phyloP scores from a whole-genome alignment of 805 yeast species.

The Peterozyma xylosa region DNA sequence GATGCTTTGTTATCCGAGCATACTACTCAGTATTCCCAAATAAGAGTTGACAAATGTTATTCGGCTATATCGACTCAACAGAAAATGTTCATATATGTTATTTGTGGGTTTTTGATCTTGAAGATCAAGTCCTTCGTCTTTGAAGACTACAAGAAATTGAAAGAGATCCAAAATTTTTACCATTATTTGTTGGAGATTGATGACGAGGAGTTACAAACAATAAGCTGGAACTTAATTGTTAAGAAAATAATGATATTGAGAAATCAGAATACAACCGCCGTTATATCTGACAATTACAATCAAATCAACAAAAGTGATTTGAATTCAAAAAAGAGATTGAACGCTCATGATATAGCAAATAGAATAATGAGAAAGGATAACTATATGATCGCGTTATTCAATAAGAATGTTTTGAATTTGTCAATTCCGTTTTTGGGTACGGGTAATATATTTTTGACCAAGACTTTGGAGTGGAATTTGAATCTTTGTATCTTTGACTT shows the following conservation, averaged over 20 bases:
- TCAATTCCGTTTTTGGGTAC: conserved; percentile 45
- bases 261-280: conserved; percentile 80
- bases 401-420: conserved; percentile 65
- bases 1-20: conserved; percentile 25
- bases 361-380: conserved; percentile 94
- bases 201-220: conserved; percentile 83
- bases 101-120: conserved; percentile 44
- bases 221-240: conserved; percentile 86
- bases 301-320: conserved; percentile 39
- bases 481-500: conserved; percentile 82
- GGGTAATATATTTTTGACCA: conserved; percentile 44
- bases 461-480: conserved; percentile 91
- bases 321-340: conserved; percentile 66
- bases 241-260: conserved; percentile 65
- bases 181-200: conserved; percentile 59
- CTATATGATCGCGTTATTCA: conserved; percentile 83
- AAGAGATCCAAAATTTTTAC: conserved; percentile 74
- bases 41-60: conserved; percentile 40
- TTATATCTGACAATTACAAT: conserved; percentile 33
- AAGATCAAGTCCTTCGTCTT: conserved; percentile 43
- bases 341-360: conserved; percentile 92
- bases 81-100: conserved; percentile 56
- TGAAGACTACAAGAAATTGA: conserved; percentile 56
- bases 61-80: conserved; percentile 36
- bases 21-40: conserved; percentile 33